phyloP scores from a whole-genome alignment of 306 rosid species.

The Senna siamea region DNA sequence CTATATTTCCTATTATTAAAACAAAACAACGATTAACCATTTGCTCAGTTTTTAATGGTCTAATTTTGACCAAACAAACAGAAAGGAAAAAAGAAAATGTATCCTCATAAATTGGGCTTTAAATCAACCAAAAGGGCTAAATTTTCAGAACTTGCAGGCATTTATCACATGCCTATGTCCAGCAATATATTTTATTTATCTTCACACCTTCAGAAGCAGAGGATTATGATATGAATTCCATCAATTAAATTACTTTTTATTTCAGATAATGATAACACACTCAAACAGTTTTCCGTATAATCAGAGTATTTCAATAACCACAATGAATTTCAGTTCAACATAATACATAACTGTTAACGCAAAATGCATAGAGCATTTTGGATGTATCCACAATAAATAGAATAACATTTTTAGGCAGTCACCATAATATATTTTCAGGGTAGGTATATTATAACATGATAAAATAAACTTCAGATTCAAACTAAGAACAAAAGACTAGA shows the following conservation, averaged over 20 bases:
- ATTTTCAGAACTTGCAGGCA: conserved; percentile 9
- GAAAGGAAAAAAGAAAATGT: conserved; percentile 25
- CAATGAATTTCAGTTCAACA: background rate
- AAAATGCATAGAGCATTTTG: background rate
- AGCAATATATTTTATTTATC: conserved; percentile 2
- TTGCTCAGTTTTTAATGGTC: conserved; percentile 17
- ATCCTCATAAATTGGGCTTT: conserved; percentile 7
- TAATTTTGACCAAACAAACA: conserved; percentile 4
- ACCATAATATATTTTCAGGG: background rate
- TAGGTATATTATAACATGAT: conserved; percentile 19
- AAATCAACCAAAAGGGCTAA: conserved; percentile 13
- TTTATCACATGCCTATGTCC: conserved; percentile 4
- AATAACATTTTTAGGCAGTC: background rate
- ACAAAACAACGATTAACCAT: background rate
- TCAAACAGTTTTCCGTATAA: background rate
- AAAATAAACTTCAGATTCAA: conserved; percentile 16
- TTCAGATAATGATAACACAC: conserved; percentile 11
- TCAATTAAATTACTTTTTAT: background rate
- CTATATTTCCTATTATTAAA: conserved; percentile 35
- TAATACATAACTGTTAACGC: conserved; percentile 21
- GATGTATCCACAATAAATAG: background rate
- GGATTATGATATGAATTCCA: conserved; percentile 6
- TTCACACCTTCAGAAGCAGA: conserved; percentile 19
- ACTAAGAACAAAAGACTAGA: conserved; percentile 29
- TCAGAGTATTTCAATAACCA: background rate